These are phyloP conservation scores for Pythium oligandrum DNA, from an alignment of 352 stramenopile genomes.

Conservation along the genomic window DNA sequence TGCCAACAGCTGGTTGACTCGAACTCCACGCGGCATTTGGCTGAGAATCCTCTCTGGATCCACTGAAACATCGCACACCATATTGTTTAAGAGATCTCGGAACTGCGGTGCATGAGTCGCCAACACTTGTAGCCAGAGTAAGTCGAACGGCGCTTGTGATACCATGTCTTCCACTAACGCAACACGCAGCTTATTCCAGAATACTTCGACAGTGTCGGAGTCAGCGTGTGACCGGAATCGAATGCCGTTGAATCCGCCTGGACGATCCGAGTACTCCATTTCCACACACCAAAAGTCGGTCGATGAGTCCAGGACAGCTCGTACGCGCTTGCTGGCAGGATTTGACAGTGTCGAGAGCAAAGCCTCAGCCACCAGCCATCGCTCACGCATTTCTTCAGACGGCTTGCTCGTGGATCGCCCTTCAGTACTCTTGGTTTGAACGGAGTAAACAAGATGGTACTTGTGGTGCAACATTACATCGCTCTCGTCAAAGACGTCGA, in stretches of 20 bases:
- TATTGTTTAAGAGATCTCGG: slow-evolving; percentile 20
- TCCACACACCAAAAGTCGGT: slow-evolving; percentile 20
- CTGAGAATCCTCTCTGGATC: background rate
- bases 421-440: slow-evolving; percentile 36
- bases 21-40: too few species aligned
- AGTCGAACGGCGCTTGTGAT: slow-evolving; percentile 42
- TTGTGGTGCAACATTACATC: slow-evolving; percentile 85
- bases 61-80: slow-evolving; percentile 58
- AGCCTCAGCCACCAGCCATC: slow-evolving; percentile 55
- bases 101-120: background rate
- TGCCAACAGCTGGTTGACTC: slow-evolving; percentile 35
- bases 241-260: slow-evolving; percentile 39
- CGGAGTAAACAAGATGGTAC: slow-evolving; percentile 87
- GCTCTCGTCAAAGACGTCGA: slow-evolving; percentile 86
- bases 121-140: slow-evolving; percentile 56
- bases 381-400: slow-evolving; percentile 36
- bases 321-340: slow-evolving; percentile 11
- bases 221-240: slow-evolving; percentile 23
- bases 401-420: slow-evolving; percentile 31
- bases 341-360: slow-evolving; percentile 26
- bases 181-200: slow-evolving; percentile 22
- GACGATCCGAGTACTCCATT: slow-evolving; percentile 13
- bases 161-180: slow-evolving; percentile 64
- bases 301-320: slow-evolving; percentile 8
- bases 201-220: background rate